Evolutionary conservation across 495 filamentous ascomycete species (phyloP).

Genomic region (Rhizodiscina lignyota): DNA sequence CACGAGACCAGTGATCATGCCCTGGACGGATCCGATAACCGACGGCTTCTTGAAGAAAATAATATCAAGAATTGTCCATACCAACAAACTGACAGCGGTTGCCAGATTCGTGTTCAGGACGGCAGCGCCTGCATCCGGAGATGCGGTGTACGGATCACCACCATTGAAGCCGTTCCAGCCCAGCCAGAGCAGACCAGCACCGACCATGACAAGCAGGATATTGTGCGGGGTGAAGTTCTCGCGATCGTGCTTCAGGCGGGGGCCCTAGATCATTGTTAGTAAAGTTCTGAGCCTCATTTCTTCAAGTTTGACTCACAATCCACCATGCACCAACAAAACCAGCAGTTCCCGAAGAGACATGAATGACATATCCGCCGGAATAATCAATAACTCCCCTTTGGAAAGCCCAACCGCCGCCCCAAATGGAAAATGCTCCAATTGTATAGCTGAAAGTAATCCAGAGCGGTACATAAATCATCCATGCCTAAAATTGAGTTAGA

Average conservation of each 20-base stretch:
- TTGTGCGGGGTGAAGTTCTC: constrained; percentile 38
- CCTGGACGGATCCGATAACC: constrained; percentile 34
- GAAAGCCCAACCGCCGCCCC: constrained; percentile 38
- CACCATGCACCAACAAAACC: constrained; percentile 37
- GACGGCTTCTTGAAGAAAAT: constrained; percentile 34
- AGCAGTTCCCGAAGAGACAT: constrained; percentile 37
- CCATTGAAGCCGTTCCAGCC: constrained; percentile 46
- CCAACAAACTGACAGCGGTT: constrained; percentile 33
- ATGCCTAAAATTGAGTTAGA: too few species aligned
- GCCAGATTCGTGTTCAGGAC: constrained; percentile 40
- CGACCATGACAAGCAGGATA: constrained; percentile 30
- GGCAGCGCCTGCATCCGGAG: constrained; percentile 37
- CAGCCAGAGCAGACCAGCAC: constrained; percentile 39
- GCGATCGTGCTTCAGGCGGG: constrained; percentile 29
- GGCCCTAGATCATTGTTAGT: too few species aligned
- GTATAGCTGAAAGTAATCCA: constrained; percentile 36
- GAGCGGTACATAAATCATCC: constrained; percentile 40
- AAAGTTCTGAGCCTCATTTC: too few species aligned
- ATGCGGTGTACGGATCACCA: constrained; percentile 37
- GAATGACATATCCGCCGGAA: constrained; percentile 43
- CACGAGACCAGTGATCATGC: constrained; percentile 37
- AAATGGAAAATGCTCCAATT: constrained; percentile 30
- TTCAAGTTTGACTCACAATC: too few species aligned
- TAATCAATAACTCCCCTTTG: constrained; percentile 37
- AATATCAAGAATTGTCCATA: constrained; percentile 30